These are phyloP conservation scores for Teratosphaeriaceae sp. DNA, from an alignment of 2,329 filamentous ascomycete genomes.

Conservation along the genomic window DNA sequence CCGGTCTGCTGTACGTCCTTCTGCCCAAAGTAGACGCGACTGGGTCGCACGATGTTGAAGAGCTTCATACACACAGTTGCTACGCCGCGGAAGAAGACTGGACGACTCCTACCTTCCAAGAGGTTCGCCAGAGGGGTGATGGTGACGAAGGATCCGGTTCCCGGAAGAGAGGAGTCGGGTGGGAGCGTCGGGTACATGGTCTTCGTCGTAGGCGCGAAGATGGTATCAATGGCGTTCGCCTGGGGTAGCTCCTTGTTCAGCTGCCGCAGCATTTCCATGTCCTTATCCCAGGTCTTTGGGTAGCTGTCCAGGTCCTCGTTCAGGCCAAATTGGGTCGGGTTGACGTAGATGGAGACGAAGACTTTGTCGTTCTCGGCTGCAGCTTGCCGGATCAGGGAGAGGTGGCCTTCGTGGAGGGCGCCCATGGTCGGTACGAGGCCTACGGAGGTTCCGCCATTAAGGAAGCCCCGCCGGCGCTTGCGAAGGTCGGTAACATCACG, in stretches of 20 bases:
- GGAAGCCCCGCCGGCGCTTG: constrained; percentile 59
- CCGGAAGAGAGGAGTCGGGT: constrained; percentile 63
- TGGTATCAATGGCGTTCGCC: constrained; percentile 60
- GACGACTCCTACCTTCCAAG: constrained; percentile 77
- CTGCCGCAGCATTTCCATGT: constrained; percentile 58
- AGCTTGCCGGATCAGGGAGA: constrained; percentile 77
- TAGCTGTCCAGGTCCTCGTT: constrained; percentile 85
- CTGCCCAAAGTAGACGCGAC: constrained; percentile 87
- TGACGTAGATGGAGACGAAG: constrained; percentile 89
- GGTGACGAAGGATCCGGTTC: constrained; percentile 81
- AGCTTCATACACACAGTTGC: constrained; percentile 95
- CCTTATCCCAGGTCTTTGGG: constrained; percentile 79
- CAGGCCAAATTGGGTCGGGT: constrained; percentile 91
- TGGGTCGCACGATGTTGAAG: constrained; percentile 74
- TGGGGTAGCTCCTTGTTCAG: constrained; percentile 60
- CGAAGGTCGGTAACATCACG: constrained; percentile 68
- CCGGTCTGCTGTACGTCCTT: constrained; percentile 97
- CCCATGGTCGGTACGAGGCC: constrained; percentile 97
- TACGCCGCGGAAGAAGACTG: constrained; percentile 94
- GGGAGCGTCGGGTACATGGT: constrained; percentile 86
- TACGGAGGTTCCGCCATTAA: constrained; percentile 62
- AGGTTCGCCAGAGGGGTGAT: constrained; percentile 78
- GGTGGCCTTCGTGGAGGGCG: constrained; percentile 85
- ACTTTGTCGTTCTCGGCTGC: constrained; percentile 79
- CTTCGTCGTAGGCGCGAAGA: constrained; percentile 77